phyloP scores from a whole-genome alignment of 1,284 basidiomycete species.

The Chiua sp. region DNA sequence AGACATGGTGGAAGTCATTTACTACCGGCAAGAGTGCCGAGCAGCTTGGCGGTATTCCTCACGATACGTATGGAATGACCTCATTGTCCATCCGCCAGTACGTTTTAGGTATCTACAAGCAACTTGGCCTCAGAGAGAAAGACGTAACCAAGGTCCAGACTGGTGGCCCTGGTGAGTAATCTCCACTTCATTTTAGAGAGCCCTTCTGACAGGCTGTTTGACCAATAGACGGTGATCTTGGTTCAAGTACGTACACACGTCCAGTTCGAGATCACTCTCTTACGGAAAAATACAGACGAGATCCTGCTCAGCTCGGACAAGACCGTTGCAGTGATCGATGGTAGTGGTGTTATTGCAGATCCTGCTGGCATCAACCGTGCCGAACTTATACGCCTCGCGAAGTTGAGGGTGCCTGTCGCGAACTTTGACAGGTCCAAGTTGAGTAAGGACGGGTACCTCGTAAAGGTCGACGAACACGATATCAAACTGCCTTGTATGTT shows the following conservation, averaged over 20 bases:
- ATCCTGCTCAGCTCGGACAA: constrained; percentile 96
- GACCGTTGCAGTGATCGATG: constrained; percentile 96
- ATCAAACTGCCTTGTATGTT: constrained; percentile 85
- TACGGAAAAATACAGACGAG: constrained; percentile 66
- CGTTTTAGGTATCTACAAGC: constrained; percentile 94
- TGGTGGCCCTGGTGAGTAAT: constrained; percentile 82
- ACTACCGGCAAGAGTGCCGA: constrained; percentile 98
- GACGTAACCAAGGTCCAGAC: constrained; percentile 99
- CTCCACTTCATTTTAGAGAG: background rate
- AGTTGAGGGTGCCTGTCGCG: constrained; percentile 79
- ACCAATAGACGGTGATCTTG: constrained; percentile 88
- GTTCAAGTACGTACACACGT: constrained; percentile 76
- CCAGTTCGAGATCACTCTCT: background rate
- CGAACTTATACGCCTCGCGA: constrained; percentile 93
- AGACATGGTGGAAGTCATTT: constrained; percentile 98
- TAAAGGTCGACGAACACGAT: constrained; percentile 95
- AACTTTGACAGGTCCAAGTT: constrained; percentile 90
- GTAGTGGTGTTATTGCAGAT: constrained; percentile 95
- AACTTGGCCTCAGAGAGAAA: constrained; percentile 94
- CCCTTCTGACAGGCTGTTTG: constrained; percentile 10
- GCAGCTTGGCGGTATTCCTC: constrained; percentile 90
- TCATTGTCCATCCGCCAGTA: constrained; percentile 95
- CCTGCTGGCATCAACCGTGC: constrained; percentile 85
- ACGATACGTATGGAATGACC: constrained; percentile 89
- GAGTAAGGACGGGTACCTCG: constrained; percentile 91